Percentiles rank a stretch among this genome's conserved stretches.
These are phyloP conservation scores for Xenoacremonium recifei DNA, from an alignment of 2,329 filamentous ascomycete genomes.

Conservation along the genomic window DNA sequence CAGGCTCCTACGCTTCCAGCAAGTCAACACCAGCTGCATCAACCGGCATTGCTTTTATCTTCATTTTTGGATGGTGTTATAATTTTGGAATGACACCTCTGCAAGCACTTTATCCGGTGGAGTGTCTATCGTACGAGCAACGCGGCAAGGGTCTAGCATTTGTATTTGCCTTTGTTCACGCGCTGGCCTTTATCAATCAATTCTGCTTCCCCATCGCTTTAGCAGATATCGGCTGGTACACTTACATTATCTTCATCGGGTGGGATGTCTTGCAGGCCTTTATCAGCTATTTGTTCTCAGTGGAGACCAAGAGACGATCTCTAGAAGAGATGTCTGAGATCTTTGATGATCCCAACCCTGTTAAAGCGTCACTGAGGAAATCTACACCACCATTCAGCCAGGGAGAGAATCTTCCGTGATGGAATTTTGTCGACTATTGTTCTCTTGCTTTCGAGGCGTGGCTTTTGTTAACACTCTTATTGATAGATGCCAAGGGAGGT, in stretches of 20 bases:
- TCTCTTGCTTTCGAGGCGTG: too few species aligned
- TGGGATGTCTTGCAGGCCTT: constrained; percentile 26
- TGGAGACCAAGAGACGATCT: constrained; percentile 30
- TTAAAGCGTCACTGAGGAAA: not conserved
- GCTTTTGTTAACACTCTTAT: too few species aligned
- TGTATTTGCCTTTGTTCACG: constrained; percentile 19
- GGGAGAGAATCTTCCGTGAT: too few species aligned
- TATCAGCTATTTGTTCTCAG: constrained; percentile 38
- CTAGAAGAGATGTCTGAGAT: constrained; percentile 30
- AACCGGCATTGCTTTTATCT: not conserved
- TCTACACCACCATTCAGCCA: too few species aligned
- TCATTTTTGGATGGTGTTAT: not conserved
- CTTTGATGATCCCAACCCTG: constrained; percentile 21
- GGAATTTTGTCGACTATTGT: too few species aligned
- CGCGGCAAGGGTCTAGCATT: constrained; percentile 17
- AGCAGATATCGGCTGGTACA: constrained; percentile 36
- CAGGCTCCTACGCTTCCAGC: constrained; percentile 7
- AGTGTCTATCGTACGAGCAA: constrained; percentile 2
- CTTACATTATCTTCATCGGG: constrained; percentile 39
- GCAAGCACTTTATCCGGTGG: not conserved
- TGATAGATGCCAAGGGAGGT: too few species aligned
- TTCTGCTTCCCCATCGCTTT: constrained; percentile 42
- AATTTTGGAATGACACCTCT: not conserved
- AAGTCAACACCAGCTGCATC: not conserved
- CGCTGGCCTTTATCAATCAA: constrained; percentile 32